Conservation (phyloP, 352 stramenopile species). For the Phytophthora vignae region DNA sequence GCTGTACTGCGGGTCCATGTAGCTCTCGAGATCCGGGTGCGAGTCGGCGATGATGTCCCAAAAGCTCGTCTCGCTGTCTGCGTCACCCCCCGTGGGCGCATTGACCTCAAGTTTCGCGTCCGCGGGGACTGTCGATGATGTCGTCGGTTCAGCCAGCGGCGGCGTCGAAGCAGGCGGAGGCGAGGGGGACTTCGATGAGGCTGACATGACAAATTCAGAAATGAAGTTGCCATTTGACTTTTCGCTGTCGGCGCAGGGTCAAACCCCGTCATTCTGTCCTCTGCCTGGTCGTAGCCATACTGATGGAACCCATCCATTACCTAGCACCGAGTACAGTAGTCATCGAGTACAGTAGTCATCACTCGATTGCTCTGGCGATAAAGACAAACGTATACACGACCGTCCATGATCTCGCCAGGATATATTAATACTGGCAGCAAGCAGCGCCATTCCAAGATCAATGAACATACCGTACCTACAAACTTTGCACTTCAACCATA, state of each 20-base stretch:
- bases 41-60: slow-evolving; percentile 47
- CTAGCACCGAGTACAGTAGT: too few species aligned
- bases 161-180: slow-evolving; percentile 16
- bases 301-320: too few species aligned
- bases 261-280: not conserved
- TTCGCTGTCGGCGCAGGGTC: not conserved
- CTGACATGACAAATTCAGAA: slow-evolving; percentile 57
- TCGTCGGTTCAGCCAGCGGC: slow-evolving; percentile 60
- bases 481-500: too few species aligned
- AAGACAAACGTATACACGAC: too few species aligned
- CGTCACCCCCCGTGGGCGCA: slow-evolving; percentile 30
- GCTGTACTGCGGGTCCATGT: slow-evolving; percentile 44
- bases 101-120: not conserved
- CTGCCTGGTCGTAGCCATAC: not conserved
- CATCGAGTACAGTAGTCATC: too few species aligned
- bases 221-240: slow-evolving; percentile 13
- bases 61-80: slow-evolving; percentile 65
- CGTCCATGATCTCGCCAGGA: too few species aligned
- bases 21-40: slow-evolving; percentile 45
- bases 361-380: too few species aligned
- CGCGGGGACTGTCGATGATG: slow-evolving; percentile 20
- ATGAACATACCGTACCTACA: too few species aligned
- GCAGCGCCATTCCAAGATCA: too few species aligned
- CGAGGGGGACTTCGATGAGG: slow-evolving; percentile 55
- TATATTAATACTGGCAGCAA: too few species aligned